Evolutionary conservation across 495 filamentous ascomycete genomes (phyloP).

Genomic region (Choiromyces venosus): DNA sequence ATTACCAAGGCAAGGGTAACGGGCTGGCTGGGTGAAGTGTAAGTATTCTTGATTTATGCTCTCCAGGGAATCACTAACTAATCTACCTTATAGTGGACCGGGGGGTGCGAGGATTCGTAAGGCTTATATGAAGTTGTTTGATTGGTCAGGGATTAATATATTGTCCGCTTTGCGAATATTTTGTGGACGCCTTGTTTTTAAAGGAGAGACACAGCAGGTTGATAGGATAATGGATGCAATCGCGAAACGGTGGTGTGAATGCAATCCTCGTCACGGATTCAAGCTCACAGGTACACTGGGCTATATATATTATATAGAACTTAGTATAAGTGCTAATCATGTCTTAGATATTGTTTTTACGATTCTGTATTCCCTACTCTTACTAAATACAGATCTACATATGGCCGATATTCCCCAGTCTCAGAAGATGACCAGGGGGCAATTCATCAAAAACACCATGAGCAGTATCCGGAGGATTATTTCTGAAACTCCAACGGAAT

Average conservation of each 20-base stretch:
- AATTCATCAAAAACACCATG: slow-evolving; percentile 96
- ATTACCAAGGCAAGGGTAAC: slow-evolving; percentile 71
- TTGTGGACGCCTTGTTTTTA: slow-evolving; percentile 74
- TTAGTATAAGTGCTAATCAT: slow-evolving; percentile 16
- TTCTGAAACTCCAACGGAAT: slow-evolving; percentile 19
- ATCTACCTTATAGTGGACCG: slow-evolving; percentile 45
- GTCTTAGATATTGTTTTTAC: slow-evolving; percentile 85
- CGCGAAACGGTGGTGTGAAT: slow-evolving; percentile 83
- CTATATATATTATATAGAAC: slow-evolving; percentile 3
- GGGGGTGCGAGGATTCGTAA: slow-evolving; percentile 61
- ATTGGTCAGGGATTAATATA: slow-evolving; percentile 78
- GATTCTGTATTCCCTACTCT: slow-evolving; percentile 89
- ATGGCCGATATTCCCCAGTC: slow-evolving; percentile 74
- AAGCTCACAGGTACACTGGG: slow-evolving; percentile 66
- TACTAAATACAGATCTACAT: slow-evolving; percentile 95
- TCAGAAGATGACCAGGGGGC: slow-evolving; percentile 86
- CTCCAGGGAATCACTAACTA: slow-evolving; percentile 13
- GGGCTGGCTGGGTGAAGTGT: slow-evolving; percentile 77
- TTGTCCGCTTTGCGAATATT: slow-evolving; percentile 71
- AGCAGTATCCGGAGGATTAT: slow-evolving; percentile 68
- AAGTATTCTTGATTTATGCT: slow-evolving; percentile 17
- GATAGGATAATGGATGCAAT: slow-evolving; percentile 89
- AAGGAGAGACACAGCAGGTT: slow-evolving; percentile 93
- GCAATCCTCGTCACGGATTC: slow-evolving; percentile 92
- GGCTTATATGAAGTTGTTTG: slow-evolving; percentile 89